These are phyloP conservation scores for Aechmea fasciata DNA, from an alignment of 176 grass and related monocot genomes.

Conservation along the genomic window DNA sequence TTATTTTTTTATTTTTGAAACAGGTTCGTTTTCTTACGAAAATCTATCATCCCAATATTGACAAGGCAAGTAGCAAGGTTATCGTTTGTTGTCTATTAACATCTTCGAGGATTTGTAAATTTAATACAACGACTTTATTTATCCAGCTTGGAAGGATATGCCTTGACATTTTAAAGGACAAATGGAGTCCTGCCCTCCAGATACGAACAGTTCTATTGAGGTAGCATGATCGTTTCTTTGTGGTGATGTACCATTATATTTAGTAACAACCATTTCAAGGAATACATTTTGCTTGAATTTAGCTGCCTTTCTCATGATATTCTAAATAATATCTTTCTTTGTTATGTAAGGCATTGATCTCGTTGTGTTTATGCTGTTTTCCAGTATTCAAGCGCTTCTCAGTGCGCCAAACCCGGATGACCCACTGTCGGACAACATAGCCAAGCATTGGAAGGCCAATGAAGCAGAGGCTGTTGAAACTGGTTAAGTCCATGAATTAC, in stretches of 20 bases:
- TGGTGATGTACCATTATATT: background rate
- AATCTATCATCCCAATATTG: slow-evolving; percentile 99
- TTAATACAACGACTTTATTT: slow-evolving; percentile 20
- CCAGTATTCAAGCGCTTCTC: slow-evolving; percentile 93
- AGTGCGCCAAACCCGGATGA: slow-evolving; percentile 97
- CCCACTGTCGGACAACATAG: slow-evolving; percentile 92
- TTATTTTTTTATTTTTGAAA: slow-evolving; percentile 16
- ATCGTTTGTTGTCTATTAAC: slow-evolving; percentile 3
- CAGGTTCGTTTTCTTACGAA: slow-evolving; percentile 98
- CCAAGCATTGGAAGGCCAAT: slow-evolving; percentile 96
- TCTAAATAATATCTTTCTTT: no score
- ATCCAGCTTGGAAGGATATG: slow-evolving; percentile 58
- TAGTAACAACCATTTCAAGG: background rate
- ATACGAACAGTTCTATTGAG: slow-evolving; percentile 21
- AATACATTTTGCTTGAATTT: no score
- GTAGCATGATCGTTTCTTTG: background rate
- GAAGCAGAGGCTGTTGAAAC: slow-evolving; percentile 96
- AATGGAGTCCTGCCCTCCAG: slow-evolving; percentile 30
- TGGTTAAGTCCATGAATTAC: slow-evolving; percentile 35
- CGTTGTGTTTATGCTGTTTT: background rate
- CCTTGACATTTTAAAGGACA: slow-evolving; percentile 26
- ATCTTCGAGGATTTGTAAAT: slow-evolving; percentile 12
- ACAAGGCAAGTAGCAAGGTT: slow-evolving; percentile 55
- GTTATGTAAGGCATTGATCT: no score
- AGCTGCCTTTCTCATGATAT: no score